Conservation (phyloP, 805 yeast species). For the Kodamaea restingae region DNA sequence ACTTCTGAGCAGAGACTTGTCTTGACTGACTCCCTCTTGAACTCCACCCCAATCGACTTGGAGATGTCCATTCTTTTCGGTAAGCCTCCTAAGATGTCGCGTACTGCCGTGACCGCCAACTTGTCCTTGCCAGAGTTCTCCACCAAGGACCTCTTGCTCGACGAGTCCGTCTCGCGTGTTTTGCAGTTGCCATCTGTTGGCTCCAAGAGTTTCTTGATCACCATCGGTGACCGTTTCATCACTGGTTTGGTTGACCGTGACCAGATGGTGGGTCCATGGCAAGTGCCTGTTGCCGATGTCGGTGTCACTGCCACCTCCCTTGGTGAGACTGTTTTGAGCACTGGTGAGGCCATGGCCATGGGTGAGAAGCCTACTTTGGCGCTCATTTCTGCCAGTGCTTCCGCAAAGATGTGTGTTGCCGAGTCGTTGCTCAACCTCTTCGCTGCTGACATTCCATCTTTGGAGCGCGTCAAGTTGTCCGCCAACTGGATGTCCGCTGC, state of each 20-base stretch:
- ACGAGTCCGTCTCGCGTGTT: conserved; percentile 76
- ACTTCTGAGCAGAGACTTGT: conserved; percentile 80
- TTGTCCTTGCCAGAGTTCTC: conserved; percentile 44
- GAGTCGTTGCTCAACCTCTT: conserved; percentile 84
- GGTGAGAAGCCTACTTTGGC: conserved; percentile 96
- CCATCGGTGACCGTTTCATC: conserved; percentile 98
- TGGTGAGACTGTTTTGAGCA: conserved; percentile 61
- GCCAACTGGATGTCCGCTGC: conserved; percentile 99
- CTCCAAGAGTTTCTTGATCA: conserved; percentile 87
- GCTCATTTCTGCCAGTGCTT: conserved; percentile 79
- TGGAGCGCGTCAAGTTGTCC: conserved; percentile 75
- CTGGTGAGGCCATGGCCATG: conserved; percentile 98
- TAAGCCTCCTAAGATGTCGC: conserved; percentile 93
- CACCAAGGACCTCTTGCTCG: conserved; percentile 37
- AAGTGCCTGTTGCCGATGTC: conserved; percentile 96
- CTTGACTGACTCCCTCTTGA: conserved; percentile 72
- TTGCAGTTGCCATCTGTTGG: conserved; percentile 91
- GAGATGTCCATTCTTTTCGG: conserved; percentile 95
- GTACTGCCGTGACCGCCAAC: conserved; percentile 62
- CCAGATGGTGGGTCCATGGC: conserved; percentile 99
- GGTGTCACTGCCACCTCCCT: conserved; percentile 92
- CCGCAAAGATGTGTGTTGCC: conserved; percentile 94
- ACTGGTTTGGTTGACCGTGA: conserved; percentile 96
- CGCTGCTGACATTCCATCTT: conserved; percentile 81
- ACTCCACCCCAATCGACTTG: conserved; percentile 87